phyloP scores from a whole-genome alignment of 2,329 filamentous ascomycete genomes.

The Claviceps digitariae region DNA sequence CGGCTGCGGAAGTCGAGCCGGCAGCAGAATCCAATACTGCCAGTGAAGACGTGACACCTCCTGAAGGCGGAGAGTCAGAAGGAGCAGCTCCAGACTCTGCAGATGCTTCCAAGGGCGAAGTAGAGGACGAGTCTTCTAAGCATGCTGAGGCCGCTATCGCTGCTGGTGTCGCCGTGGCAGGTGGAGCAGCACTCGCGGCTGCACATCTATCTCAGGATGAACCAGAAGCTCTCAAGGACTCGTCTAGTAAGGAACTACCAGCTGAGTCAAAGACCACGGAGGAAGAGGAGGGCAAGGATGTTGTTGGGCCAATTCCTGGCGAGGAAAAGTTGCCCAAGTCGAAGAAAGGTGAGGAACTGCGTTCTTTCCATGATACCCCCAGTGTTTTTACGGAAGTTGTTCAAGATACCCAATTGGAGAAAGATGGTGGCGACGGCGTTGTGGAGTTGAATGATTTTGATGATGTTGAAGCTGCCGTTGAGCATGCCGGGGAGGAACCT shows the following conservation, averaged over 20 bases:
- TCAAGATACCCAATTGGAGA: conserved; percentile 15
- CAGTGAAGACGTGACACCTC: neutral
- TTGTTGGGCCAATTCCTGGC: conserved; percentile 23
- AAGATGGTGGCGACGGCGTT: conserved; percentile 10
- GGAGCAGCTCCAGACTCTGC: neutral
- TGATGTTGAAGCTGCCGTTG: neutral
- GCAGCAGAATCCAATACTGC: neutral
- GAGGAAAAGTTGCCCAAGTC: conserved; percentile 20
- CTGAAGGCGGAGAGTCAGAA: neutral
- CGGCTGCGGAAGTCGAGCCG: no score
- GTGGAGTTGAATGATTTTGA: neutral
- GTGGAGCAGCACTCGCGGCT: conserved; percentile 4
- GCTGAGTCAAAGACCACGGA: conserved; percentile 13
- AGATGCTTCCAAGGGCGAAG: neutral
- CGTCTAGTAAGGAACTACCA: neutral
- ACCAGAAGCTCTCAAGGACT: neutral
- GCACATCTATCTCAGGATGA: neutral
- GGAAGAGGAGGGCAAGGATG: conserved; percentile 26
- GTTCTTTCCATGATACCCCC: conserved; percentile 25
- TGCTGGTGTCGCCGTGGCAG: neutral
- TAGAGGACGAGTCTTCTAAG: conserved; percentile 1
- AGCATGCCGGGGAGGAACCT: neutral
- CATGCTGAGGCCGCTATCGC: neutral
- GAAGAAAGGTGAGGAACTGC: conserved; percentile 31
- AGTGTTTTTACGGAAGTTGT: conserved; percentile 20